Percentiles rank a stretch among this genome's conserved stretches.
Conservation (phyloP, 768 basidiomycete genomes). For the Leucosporidium scottii region DNA sequence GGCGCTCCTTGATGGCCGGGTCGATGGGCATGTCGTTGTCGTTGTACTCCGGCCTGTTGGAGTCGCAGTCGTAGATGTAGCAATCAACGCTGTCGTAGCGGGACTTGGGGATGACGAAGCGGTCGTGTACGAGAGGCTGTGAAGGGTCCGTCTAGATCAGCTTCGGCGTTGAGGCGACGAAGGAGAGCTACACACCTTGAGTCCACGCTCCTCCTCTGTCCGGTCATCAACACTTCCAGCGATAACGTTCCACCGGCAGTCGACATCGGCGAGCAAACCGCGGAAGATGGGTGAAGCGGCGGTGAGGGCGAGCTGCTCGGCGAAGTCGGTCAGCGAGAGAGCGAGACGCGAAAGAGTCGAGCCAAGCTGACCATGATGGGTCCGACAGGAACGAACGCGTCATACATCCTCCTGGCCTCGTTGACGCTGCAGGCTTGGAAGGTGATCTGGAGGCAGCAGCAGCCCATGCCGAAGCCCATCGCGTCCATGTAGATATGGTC, state of each 20-base stretch:
- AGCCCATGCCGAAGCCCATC: constrained; percentile 99
- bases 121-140: constrained; percentile 69
- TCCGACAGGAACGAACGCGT: constrained; percentile 88
- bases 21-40: constrained; percentile 78
- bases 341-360: too few relatives aligned
- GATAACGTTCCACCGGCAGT: constrained; percentile 98
- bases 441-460: constrained; percentile 92
- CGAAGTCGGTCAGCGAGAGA: too few relatives aligned
- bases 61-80: constrained; percentile 71
- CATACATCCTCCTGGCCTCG: constrained; percentile 88
- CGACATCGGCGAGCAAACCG: constrained; percentile 90
- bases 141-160: not conserved
- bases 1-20: constrained; percentile 60
- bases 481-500: constrained; percentile 98
- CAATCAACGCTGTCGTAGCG: constrained; percentile 93
- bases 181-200: constrained; percentile 52
- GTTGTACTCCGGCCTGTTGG: constrained; percentile 89
- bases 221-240: constrained; percentile 97
- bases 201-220: constrained; percentile 85
- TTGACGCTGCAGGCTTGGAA: constrained; percentile 89
- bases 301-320: constrained; percentile 70
- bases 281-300: constrained; percentile 93
- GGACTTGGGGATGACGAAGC: constrained; percentile 84
- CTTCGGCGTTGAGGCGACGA: not conserved
- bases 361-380: constrained; percentile 74